Conservation (phyloP, 345 rosid species). For the Geranium brycei region DNA sequence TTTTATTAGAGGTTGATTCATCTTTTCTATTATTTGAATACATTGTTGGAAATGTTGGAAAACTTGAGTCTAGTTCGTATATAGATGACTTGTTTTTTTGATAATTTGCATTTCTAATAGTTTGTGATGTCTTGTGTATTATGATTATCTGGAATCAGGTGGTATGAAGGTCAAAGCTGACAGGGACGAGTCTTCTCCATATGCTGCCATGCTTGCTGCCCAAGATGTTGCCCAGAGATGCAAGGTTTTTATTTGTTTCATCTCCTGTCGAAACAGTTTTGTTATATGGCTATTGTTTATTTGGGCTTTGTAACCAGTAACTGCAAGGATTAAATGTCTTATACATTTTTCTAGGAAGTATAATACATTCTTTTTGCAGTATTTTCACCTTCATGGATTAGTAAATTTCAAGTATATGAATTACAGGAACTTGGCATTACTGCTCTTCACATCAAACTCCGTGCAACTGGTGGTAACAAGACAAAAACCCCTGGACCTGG, state of each 20-base stretch:
- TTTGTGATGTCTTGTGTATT: not conserved
- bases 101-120: not conserved
- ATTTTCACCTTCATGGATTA: not conserved
- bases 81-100: not conserved
- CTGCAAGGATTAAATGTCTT: not conserved
- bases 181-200: constrained; percentile 28
- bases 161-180: constrained; percentile 32
- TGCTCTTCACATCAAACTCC: constrained; percentile 25
- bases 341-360: too few species aligned
- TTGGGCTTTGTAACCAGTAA: too few species aligned
- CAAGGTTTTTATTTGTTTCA: constrained; percentile 13
- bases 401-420: not conserved
- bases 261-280: not conserved
- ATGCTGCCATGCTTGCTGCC: constrained; percentile 30
- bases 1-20: not conserved
- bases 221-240: constrained; percentile 24
- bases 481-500: constrained; percentile 28
- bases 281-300: not conserved
- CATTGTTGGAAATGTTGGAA: not conserved
- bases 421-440: constrained; percentile 22
- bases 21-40: not conserved
- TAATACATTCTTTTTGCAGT: too few species aligned
- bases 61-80: not conserved
- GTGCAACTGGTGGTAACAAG: constrained; percentile 24
- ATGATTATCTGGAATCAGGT: constrained; percentile 7